Evolutionary conservation across 179 eudicot species (phyloP).

Genomic region (Kewa caespitosa): DNA sequence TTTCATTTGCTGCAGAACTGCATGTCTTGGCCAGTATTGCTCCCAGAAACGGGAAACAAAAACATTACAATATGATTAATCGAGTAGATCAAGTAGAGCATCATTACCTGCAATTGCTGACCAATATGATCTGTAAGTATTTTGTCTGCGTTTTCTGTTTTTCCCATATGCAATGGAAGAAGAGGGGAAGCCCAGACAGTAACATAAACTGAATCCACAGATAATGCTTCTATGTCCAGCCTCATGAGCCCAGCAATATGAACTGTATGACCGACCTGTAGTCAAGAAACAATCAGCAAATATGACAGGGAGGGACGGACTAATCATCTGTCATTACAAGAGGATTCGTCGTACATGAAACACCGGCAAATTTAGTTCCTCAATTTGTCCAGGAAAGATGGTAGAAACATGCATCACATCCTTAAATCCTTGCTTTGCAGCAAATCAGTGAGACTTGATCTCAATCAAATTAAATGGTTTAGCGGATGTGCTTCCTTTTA

Average conservation of each 20-base stretch:
- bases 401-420: too few species aligned
- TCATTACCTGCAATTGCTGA: constrained; percentile 67
- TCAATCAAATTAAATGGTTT: too few species aligned
- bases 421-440: too few species aligned
- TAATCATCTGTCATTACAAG: neutral
- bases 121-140: constrained; percentile 81
- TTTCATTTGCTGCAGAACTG: neutral
- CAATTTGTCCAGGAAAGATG: neutral
- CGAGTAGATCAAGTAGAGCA: constrained; percentile 15
- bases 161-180: constrained; percentile 94
- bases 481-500: too few species aligned
- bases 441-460: too few species aligned
- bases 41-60: neutral
- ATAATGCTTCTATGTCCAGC: constrained; percentile 68
- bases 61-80: neutral
- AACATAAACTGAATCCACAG: constrained; percentile 70
- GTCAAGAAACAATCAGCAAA: constrained; percentile 6
- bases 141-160: constrained; percentile 59
- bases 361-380: neutral
- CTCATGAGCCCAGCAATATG: constrained; percentile 91
- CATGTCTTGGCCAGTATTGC: neutral
- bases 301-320: neutral
- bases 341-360: neutral
- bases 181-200: constrained; percentile 91
- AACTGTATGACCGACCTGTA: constrained; percentile 81